Conservation (phyloP, 257 asterid species). For the Solanum virginianum region DNA sequence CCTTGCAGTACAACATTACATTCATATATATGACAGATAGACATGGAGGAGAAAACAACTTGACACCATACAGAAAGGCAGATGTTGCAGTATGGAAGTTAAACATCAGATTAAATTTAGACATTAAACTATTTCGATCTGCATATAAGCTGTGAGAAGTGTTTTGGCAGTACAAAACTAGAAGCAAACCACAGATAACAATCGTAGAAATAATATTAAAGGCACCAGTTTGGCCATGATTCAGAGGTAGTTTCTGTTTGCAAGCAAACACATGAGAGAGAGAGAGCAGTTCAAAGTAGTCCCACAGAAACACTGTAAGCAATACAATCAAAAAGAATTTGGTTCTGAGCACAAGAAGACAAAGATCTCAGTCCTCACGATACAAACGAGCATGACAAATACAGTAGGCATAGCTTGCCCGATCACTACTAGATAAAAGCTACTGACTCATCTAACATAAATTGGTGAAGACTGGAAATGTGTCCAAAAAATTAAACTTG, state of each 20-base stretch:
- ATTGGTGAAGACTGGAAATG: background rate
- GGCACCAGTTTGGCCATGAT: background rate
- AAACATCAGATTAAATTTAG: background rate
- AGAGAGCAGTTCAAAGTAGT: background rate
- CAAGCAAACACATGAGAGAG: background rate
- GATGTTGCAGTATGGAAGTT: background rate
- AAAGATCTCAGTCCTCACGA: background rate
- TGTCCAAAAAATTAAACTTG: background rate
- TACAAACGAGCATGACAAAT: background rate
- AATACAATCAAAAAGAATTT: background rate
- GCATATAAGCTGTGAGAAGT: background rate
- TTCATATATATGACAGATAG: background rate
- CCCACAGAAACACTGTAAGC: background rate
- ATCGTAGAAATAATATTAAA: background rate
- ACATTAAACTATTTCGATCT: background rate
- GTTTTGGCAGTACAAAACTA: background rate
- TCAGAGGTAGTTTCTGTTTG: background rate
- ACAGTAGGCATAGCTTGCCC: background rate
- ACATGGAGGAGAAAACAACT: background rate
- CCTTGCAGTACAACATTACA: background rate
- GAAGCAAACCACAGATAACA: background rate
- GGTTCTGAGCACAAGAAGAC: background rate
- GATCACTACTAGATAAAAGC: background rate
- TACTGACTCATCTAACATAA: background rate
- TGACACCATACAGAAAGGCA: background rate